A percentile compares a stretch with the other conserved stretches of the same genome.
Conservation (phyloP, 2,329 filamentous ascomycete species). For the Trichoderma aggressivum region DNA sequence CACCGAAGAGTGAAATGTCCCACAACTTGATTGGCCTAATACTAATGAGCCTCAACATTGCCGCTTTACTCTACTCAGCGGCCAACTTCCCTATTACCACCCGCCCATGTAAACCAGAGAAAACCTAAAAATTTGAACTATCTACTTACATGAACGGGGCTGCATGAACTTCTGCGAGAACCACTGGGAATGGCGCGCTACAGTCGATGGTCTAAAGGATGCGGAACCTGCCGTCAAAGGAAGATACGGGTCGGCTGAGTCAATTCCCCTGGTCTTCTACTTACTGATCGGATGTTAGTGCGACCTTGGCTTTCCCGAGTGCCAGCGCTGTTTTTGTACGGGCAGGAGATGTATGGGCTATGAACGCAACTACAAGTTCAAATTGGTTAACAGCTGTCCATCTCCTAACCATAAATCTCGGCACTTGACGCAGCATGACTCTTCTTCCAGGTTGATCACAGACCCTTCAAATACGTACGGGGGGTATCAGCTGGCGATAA, state of each 20-base stretch:
- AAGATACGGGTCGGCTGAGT: background rate
- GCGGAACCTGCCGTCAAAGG: background rate
- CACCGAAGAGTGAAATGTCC: background rate
- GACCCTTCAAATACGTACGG: background rate
- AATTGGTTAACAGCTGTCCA: background rate
- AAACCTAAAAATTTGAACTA: background rate
- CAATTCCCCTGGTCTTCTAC: background rate
- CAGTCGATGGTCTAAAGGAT: background rate
- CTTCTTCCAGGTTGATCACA: background rate
- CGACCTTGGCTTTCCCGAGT: background rate
- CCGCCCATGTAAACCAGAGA: background rate
- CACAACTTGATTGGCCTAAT: background rate
- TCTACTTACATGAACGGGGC: background rate
- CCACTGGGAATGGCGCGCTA: background rate
- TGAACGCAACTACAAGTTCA: background rate
- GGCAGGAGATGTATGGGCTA: background rate
- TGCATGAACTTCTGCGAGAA: background rate
- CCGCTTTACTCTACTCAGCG: background rate
- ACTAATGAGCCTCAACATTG: background rate
- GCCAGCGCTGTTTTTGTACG: background rate
- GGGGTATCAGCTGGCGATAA: background rate
- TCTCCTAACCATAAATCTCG: background rate
- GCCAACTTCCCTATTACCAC: background rate
- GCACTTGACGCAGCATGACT: background rate
- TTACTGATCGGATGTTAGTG: background rate